Evolutionary conservation across 148 eudicot species (phyloP), one percentile per base, ranked within the genome.

Genomic region (Chenopodium suecicum): DNA sequence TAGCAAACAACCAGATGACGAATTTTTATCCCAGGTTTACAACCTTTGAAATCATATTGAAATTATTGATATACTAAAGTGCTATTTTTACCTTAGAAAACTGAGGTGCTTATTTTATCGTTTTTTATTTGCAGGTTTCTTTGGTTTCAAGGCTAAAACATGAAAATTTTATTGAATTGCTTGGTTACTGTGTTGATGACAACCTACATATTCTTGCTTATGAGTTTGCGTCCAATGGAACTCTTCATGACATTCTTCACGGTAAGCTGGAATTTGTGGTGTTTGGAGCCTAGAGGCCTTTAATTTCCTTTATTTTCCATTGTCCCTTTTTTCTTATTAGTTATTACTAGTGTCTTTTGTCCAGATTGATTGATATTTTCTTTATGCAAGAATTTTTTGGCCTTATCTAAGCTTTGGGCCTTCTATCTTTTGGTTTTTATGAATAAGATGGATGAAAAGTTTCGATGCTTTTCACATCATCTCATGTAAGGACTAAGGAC

Each of bases 171-270:
- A 91, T 93, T 70, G 95, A 94, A 86, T 83, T 94, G 85, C 86
- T 85, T 69, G 97, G 98, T 76, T 92, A 94, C 87, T 90, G 91
- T 82, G 91, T 94, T 7, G 97, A 94, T 72, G 92, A 90, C 66
- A 88, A 88, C 79, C 80, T 83, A 37, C 93, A 95, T 9, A 86
- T 91, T 32, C 83, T 94, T 76, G 95, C 95, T 23, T 94, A 91
- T 70, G 98, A 94, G 87, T 94, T 89, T 88, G 98, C 98, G n/a
- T 82, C 95, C n/a, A 93, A 88, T 87, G 98, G 97, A 65, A 91
- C 98, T 70, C 83, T 94, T 56, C 97, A 91, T 81, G 97, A 94
- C 78, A 88, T 94, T 56, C 85, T 94, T 76, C 98, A 94, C 67
- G 98, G 98, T 94, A 88, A 72, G 85, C 37, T 58, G 13, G 37